A percentile compares a stretch with the other conserved stretches of the same genome.
These are phyloP conservation scores for Lachancea dasiensis DNA, from an alignment of 805 yeast species.

Conservation along the genomic window DNA sequence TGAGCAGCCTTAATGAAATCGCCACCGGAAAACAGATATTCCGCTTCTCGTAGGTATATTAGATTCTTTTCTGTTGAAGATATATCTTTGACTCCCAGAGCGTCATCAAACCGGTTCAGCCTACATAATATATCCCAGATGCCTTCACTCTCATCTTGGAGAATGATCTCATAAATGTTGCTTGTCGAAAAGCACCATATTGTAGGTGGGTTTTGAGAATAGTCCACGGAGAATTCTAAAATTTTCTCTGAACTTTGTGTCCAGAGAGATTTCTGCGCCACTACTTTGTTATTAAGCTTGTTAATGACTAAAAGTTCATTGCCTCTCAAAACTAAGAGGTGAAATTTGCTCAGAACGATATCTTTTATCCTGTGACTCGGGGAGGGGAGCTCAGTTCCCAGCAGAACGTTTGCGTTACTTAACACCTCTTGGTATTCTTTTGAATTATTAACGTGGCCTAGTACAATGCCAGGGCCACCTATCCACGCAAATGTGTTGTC, in stretches of 20 bases:
- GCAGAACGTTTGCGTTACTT: constrained; percentile 35
- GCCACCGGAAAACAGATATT: constrained; percentile 35
- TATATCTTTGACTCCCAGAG: constrained; percentile 40
- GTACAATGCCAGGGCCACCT: constrained; percentile 42
- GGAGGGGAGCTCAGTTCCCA: constrained; percentile 37
- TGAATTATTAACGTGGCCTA: constrained; percentile 30
- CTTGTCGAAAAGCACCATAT: constrained; percentile 68
- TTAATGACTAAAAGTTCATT: constrained; percentile 41
- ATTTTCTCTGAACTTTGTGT: constrained; percentile 33
- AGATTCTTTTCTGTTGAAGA: constrained; percentile 39
- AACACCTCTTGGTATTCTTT: constrained; percentile 29
- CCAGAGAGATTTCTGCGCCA: constrained; percentile 38
- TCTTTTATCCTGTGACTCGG: constrained; percentile 33
- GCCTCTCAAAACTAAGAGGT: constrained; percentile 43
- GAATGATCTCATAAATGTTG: constrained; percentile 63
- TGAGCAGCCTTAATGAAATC: constrained; percentile 42
- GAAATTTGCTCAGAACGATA: constrained; percentile 47
- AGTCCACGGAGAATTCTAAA: constrained; percentile 47
- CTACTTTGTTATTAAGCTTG: constrained; percentile 45
- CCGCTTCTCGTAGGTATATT: constrained; percentile 51
- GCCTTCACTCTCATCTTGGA: constrained; percentile 62
- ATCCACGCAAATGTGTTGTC: constrained; percentile 40
- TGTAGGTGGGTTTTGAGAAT: constrained; percentile 36
- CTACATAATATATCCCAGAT: constrained; percentile 67
- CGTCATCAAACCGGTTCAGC: constrained; percentile 54